Base-by-base conservation (phyloP, 2,329 filamentous ascomycete species). In the Trichophyton benhamiae region DNA sequence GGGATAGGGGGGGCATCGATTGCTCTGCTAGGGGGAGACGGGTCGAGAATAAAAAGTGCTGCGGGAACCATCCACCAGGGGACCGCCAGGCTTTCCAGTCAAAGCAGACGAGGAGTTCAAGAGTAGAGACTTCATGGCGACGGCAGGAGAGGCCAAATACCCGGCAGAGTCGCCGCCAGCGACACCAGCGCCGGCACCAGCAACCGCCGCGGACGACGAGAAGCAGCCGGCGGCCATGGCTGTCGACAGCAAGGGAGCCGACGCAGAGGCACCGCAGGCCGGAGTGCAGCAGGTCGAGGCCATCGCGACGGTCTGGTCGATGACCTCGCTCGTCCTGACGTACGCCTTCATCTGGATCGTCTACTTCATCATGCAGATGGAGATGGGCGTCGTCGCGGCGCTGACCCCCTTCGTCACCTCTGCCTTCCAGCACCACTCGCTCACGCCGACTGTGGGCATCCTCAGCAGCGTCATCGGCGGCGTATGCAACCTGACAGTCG, bases 401-500 rank as follows among this genome's bases (percentile, higher is more conserved):
- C 65, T 82, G 49, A 73, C 69, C 3, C 76, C 78, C 9, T 81
- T 77, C 66, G 77, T 81, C 49, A 82, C 79, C 36, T 80, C 77
- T 65, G 73, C 72, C 25, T 84, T 80, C 65, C 64, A 74, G 25
- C 67, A 73, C 7, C 82, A 84, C 66, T 81, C 80, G 0, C 72
- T 83, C 59, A 76, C 79, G 0, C 74, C 80, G 0, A 76, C 79
- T 7, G 82, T 80, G 8, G 69, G 69, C 44, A 78, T 85, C 64
- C 75, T 85, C 57, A 74, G 81, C 13, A 77, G 70, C 63, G 71
- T 84, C 38, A 78, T 86, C 46, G 78, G 77, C 30, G 83, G 81
- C 30, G 72, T 84, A 22, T 72, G 77, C 61, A 82, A 82, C 67
- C 74, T 86, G 15, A 79, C 82, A 0, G 74, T 82, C 27, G 82